A percentile compares a stretch with the other conserved stretches of the same genome.
Evolutionary conservation across 139 green algal genomes (phyloP).

Genomic region (Chlorella sp.): DNA sequence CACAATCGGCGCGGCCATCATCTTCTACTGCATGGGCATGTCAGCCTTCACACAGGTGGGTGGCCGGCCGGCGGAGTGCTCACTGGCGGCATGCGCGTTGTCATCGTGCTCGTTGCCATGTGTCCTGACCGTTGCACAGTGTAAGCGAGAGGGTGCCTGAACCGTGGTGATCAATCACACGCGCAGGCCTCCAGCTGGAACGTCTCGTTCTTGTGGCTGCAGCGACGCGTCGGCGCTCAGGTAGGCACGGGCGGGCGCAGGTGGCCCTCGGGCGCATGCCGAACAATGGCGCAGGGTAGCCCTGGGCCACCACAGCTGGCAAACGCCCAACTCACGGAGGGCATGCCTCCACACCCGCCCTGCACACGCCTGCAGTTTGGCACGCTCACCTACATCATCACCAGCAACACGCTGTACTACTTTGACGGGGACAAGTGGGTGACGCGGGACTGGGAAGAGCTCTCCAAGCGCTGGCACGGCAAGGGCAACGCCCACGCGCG

Average conservation of each 20-base stretch:
- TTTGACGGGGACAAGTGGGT: slow-evolving; percentile 29
- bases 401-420: slow-evolving; percentile 34
- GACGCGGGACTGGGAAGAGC: slow-evolving; percentile 14
- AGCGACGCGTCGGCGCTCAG: slow-evolving; percentile 38
- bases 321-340: no score
- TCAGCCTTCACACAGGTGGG: slow-evolving; percentile 7
- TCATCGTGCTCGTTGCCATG: no score
- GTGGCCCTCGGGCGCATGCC: no score
- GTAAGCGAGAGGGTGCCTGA: background rate
- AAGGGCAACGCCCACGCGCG: background rate
- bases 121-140: background rate
- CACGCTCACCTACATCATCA: slow-evolving; percentile 37
- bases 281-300: no score
- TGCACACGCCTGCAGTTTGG: no score
- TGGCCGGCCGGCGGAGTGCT: no score
- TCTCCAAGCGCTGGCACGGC: slow-evolving; percentile 10
- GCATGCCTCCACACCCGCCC: no score
- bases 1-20: slow-evolving; percentile 5
- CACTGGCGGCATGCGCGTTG: no score
- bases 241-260: no score
- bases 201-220: slow-evolving; percentile 37
- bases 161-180: background rate
- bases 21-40: slow-evolving; percentile 28
- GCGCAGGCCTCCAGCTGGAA: slow-evolving; percentile 18
- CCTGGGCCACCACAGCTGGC: no score